Percentiles rank a stretch among this genome's conserved stretches.
These are phyloP conservation scores for Eutrema japonicum DNA, from an alignment of 345 rosid genomes.

Conservation along the genomic window DNA sequence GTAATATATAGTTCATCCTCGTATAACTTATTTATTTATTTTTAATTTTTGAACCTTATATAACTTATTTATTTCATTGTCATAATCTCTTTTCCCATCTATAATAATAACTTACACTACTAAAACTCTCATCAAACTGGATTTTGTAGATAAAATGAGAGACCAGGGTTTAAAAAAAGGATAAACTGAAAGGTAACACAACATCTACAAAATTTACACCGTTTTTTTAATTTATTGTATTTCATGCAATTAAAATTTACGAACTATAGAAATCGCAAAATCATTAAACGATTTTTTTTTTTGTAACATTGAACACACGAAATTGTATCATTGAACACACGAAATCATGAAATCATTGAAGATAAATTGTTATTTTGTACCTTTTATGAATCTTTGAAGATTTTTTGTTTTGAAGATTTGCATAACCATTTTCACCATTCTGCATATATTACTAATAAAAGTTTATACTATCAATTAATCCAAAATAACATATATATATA, in stretches of 20 bases:
- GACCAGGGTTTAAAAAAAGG: background rate
- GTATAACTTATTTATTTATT: background rate
- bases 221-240: background rate
- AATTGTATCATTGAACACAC: background rate
- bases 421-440: too few species aligned
- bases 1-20: background rate
- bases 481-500: background rate
- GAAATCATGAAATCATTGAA: background rate
- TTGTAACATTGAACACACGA: background rate
- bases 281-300: background rate
- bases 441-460: too few species aligned
- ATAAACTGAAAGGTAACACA: background rate
- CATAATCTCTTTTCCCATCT: background rate
- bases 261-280: background rate
- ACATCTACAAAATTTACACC: background rate
- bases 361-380: background rate
- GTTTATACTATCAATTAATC: too few species aligned
- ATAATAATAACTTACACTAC: conserved; percentile 1
- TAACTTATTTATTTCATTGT: background rate
- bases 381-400: too few species aligned
- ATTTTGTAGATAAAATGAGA: background rate
- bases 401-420: too few species aligned
- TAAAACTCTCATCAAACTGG: background rate
- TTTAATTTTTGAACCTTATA: background rate
- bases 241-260: background rate